phyloP scores from a whole-genome alignment of 140 eudicot genomes.

The Cichorium intybus region DNA sequence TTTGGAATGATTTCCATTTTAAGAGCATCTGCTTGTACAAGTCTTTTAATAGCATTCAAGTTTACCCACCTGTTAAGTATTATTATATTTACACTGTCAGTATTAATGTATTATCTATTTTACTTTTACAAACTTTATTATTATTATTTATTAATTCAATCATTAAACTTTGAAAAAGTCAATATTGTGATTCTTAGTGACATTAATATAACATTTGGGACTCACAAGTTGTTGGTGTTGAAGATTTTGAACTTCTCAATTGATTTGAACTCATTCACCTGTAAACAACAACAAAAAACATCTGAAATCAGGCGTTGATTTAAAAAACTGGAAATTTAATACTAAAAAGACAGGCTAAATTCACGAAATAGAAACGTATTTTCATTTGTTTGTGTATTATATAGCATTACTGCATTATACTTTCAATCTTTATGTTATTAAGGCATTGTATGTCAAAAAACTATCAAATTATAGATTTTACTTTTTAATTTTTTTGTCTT shows the following conservation, averaged over 20 bases:
- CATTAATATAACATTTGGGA: background rate
- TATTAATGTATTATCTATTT: too few species aligned
- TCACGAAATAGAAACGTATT: background rate
- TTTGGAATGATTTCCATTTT: constrained; percentile 98
- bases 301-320: constrained; percentile 7
- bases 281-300: constrained; percentile 16
- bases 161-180: too few species aligned
- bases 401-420: background rate
- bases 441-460: background rate
- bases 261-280: constrained; percentile 95
- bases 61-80: constrained; percentile 92
- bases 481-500: too few species aligned
- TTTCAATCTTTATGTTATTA: too few species aligned
- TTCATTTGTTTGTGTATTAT: background rate
- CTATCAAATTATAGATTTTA: background rate
- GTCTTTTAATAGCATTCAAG: constrained; percentile 83
- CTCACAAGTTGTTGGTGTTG: constrained; percentile 96
- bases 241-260: constrained; percentile 96
- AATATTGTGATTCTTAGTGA: too few species aligned
- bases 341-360: background rate
- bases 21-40: constrained; percentile 80
- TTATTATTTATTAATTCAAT: too few species aligned
- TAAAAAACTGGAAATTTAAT: background rate
- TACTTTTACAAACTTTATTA: too few species aligned
- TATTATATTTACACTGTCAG: constrained; percentile 20